Percentiles rank a stretch among this genome's conserved stretches.
These are phyloP conservation scores for Penicillium pulvis DNA, from an alignment of 495 filamentous ascomycete species.

Conservation along the genomic window DNA sequence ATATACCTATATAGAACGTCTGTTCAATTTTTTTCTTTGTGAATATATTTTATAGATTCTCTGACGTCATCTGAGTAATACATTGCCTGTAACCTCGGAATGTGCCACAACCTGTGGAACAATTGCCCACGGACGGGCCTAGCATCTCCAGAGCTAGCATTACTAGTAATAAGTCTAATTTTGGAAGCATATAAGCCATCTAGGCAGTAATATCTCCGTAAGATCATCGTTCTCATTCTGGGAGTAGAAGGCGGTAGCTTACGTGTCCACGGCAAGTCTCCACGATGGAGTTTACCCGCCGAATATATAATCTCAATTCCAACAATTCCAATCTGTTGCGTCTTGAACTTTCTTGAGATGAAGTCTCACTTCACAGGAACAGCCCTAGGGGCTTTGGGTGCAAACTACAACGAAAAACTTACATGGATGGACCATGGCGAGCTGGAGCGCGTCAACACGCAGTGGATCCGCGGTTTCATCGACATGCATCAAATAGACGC, in stretches of 20 bases:
- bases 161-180: too few species aligned
- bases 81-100: neutral
- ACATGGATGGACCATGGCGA: slow-evolving; percentile 13
- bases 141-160: too few species aligned
- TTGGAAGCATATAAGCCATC: neutral
- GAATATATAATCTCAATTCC: neutral
- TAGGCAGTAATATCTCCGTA: neutral
- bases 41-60: neutral
- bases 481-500: slow-evolving; percentile 21
- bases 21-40: neutral
- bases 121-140: too few species aligned
- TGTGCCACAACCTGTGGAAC: too few species aligned
- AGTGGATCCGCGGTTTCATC: slow-evolving; percentile 21
- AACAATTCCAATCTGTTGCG: neutral
- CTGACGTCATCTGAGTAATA: neutral
- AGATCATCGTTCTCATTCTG: neutral
- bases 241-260: neutral
- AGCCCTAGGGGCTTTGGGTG: slow-evolving; percentile 9
- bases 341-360: neutral
- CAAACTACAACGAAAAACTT: slow-evolving; percentile 19
- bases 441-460: slow-evolving; percentile 6
- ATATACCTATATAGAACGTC: neutral
- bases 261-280: slow-evolving; percentile 1
- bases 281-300: neutral
- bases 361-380: neutral